Conservation (phyloP, 2,329 filamentous ascomycete species). For the Botrytis sinoallii region DNA sequence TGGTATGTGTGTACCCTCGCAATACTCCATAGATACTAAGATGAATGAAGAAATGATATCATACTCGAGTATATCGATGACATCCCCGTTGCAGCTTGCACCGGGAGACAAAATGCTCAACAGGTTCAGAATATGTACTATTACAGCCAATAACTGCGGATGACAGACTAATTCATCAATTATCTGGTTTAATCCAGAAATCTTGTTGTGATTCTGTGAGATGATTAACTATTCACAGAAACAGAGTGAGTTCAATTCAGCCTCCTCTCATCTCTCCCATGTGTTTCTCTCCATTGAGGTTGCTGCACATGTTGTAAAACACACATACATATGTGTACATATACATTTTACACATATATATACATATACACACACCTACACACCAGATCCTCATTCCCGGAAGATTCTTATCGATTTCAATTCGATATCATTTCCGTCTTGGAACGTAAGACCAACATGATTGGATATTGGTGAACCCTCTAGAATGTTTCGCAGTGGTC, state of each 20-base stretch:
- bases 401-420: constrained; percentile 4
- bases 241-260: neutral
- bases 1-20: neutral
- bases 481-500: constrained; percentile 15
- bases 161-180: neutral
- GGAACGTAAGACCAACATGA: constrained; percentile 7
- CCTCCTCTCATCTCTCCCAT: neutral
- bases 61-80: constrained; percentile 1
- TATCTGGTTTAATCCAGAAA: neutral
- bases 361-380: neutral
- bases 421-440: constrained; percentile 1
- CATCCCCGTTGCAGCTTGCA: neutral
- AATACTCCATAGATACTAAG: no score
- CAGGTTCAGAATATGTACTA: neutral
- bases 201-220: neutral
- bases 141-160: neutral
- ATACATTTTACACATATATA: neutral
- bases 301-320: neutral
- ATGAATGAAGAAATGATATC: constrained; percentile 9
- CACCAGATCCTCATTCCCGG: neutral
- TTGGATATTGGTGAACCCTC: constrained; percentile 8
- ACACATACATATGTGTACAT: neutral
- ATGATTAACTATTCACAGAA: neutral
- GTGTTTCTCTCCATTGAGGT: neutral
- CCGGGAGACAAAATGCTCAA: neutral